Conservation (phyloP, 345 rosid species). For the Mallotus nudiflorus region DNA sequence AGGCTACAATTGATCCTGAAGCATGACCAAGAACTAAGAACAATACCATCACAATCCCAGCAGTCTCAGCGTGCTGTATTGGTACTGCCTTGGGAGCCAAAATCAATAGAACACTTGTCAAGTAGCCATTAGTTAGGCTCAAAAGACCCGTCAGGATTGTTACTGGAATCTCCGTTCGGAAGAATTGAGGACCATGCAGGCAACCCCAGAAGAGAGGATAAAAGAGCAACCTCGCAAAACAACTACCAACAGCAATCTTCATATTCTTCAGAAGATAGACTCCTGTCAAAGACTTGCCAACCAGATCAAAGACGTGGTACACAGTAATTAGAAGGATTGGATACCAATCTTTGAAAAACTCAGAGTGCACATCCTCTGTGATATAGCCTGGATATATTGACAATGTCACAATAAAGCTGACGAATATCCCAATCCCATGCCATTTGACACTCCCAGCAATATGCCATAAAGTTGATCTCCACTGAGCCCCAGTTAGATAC, state of each 20-base stretch:
- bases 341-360: constrained; percentile 80
- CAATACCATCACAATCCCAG: constrained; percentile 78
- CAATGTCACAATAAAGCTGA: constrained; percentile 69
- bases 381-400: constrained; percentile 90
- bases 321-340: constrained; percentile 65
- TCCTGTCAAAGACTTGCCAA: constrained; percentile 84
- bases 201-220: constrained; percentile 82
- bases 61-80: constrained; percentile 76
- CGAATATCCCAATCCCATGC: constrained; percentile 70
- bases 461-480: constrained; percentile 66
- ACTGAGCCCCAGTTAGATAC: constrained; percentile 45
- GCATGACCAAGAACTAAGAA: constrained; percentile 81
- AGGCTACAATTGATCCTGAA: constrained; percentile 47
- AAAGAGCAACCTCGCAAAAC: constrained; percentile 75
- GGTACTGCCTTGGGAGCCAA: constrained; percentile 72
- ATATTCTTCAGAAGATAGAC: constrained; percentile 54
- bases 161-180: constrained; percentile 85
- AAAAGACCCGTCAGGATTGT: constrained; percentile 66
- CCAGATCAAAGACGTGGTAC: constrained; percentile 80
- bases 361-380: constrained; percentile 90
- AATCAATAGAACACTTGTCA: constrained; percentile 86
- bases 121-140: constrained; percentile 84
- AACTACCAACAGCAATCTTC: constrained; percentile 64
- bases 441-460: constrained; percentile 66
- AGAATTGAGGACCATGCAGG: constrained; percentile 78